These are phyloP conservation scores for Nitzschia sp. DNA, from an alignment of 108 stramenopile species.

Conservation along the genomic window DNA sequence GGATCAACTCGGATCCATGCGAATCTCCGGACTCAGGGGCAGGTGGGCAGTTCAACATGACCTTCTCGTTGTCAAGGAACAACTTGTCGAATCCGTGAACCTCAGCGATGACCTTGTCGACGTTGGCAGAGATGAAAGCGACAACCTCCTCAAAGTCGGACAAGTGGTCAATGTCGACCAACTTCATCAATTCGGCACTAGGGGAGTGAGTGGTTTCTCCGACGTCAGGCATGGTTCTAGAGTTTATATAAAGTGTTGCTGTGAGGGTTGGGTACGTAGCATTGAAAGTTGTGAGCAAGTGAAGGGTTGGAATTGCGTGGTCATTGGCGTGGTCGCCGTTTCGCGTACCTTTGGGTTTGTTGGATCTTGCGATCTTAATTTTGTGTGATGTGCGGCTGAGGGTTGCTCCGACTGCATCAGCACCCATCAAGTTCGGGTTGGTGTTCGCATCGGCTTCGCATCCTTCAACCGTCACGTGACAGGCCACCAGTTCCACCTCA, in stretches of 20 bases:
- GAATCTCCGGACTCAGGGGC: constrained; percentile 25
- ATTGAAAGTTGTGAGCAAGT: too few species aligned
- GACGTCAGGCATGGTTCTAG: constrained; percentile 16
- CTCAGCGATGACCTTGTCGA: constrained; percentile 30
- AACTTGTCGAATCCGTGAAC: constrained; percentile 39
- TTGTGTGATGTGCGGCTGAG: too few species aligned
- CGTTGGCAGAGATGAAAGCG: constrained; percentile 19
- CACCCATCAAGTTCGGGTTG: too few species aligned
- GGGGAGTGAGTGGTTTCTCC: constrained; percentile 28
- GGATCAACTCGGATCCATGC: constrained; percentile 25
- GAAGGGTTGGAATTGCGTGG: too few species aligned
- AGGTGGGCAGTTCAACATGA: constrained; percentile 30
- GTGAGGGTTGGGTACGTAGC: neutral
- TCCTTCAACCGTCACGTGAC: too few species aligned
- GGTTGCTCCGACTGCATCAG: too few species aligned
- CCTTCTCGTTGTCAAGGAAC: constrained; percentile 27
- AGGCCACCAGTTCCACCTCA: too few species aligned
- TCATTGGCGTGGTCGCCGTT: too few species aligned
- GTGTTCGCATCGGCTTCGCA: too few species aligned
- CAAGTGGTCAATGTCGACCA: constrained; percentile 34
- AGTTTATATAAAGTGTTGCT: neutral
- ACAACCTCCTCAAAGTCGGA: constrained; percentile 31
- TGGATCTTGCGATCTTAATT: too few species aligned
- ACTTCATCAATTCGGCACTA: constrained; percentile 30
- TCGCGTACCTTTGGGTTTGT: too few species aligned